A percentile compares a stretch with the other conserved stretches of the same genome.
These are phyloP conservation scores for Malassezia psittaci DNA, from an alignment of 1,284 basidiomycete species.

Conservation along the genomic window DNA sequence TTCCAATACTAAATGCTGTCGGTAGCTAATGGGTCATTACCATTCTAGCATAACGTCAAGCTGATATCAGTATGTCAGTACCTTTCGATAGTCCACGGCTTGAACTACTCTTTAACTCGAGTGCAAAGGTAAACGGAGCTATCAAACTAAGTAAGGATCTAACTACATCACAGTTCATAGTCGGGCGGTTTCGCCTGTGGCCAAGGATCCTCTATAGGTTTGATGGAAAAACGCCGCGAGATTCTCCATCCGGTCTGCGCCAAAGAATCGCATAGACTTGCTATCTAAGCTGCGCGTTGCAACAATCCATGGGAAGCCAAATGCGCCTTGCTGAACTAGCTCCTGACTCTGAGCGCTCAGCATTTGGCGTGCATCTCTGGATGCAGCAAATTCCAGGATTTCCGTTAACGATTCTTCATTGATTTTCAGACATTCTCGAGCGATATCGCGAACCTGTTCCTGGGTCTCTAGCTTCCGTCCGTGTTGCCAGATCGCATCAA, in stretches of 20 bases:
- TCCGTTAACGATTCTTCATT: neutral
- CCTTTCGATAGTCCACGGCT: too few relatives aligned
- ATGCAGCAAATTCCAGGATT: neutral
- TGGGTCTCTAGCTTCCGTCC: neutral
- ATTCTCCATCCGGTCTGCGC: neutral
- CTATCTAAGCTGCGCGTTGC: neutral
- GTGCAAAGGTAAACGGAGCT: too few relatives aligned
- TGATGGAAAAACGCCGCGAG: slow-evolving; percentile 11
- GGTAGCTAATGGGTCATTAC: too few relatives aligned
- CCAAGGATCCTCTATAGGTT: slow-evolving; percentile 5
- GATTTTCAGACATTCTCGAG: neutral
- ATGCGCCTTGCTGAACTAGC: slow-evolving; percentile 6
- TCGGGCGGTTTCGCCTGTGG: neutral
- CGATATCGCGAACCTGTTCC: neutral
- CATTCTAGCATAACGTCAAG: too few relatives aligned
- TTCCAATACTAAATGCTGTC: too few relatives aligned
- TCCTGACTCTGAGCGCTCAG: neutral
- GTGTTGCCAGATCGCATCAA: slow-evolving; percentile 27
- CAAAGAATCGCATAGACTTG: neutral
- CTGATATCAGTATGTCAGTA: too few relatives aligned
- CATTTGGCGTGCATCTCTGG: neutral
- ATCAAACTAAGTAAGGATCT: neutral
- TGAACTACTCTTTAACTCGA: too few relatives aligned
- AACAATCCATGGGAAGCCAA: slow-evolving; percentile 13
- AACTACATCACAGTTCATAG: neutral